phyloP scores from a whole-genome alignment of 257 asterid genomes.

The Schizonepeta tenuifolia region DNA sequence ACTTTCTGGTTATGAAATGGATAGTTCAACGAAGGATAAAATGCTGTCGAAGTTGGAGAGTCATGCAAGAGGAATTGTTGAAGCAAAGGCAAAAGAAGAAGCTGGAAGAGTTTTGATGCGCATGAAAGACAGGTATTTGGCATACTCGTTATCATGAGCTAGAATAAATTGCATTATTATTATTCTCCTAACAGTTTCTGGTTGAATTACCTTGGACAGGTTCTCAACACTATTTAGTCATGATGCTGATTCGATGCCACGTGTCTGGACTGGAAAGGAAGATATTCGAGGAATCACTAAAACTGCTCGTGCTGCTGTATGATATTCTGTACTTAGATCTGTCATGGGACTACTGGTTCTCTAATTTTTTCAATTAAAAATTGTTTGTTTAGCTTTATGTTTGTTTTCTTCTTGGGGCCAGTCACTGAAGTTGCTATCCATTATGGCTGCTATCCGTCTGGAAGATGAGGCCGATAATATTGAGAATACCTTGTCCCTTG shows the following conservation, averaged over 20 bases:
- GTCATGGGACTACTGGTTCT: conserved; percentile 21
- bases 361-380: background rate
- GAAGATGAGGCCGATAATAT: conserved; percentile 70
- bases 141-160: conserved; percentile 22
- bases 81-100: conserved; percentile 89
- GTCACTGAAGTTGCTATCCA: conserved; percentile 84
- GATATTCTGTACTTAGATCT: conserved; percentile 38
- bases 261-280: conserved; percentile 88
- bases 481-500: conserved; percentile 67
- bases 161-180: background rate
- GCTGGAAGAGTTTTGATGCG: conserved; percentile 91
- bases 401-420: conserved; percentile 34
- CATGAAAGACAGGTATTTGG: conserved; percentile 85
- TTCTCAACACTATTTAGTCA: conserved; percentile 70
- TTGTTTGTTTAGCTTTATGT: conserved; percentile 12
- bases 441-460: conserved; percentile 86
- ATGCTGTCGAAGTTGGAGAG: conserved; percentile 68
- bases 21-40: conserved; percentile 58
- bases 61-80: conserved; percentile 84
- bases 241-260: conserved; percentile 85
- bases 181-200: conserved; percentile 27
- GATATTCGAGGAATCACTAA: conserved; percentile 78
- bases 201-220: conserved; percentile 44
- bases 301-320: conserved; percentile 76
- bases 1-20: conserved; percentile 89